Percentiles rank a stretch among this genome's conserved stretches.
Conservation (phyloP, 345 rosid genomes). For the Limnanthes douglasii region DNA sequence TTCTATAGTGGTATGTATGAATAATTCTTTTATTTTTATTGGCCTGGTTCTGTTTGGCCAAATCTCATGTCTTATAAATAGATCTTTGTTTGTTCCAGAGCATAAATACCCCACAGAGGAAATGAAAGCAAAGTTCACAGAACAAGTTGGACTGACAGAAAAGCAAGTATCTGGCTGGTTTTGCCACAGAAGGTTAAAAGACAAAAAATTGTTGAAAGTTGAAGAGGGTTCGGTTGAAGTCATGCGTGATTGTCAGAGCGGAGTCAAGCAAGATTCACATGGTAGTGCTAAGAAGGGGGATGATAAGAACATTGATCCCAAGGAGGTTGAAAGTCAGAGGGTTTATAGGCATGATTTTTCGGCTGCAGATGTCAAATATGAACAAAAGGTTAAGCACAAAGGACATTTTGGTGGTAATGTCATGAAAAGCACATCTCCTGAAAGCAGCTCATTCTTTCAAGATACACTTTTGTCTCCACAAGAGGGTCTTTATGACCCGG, state of each 20-base stretch:
- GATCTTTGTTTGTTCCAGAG: constrained; percentile 22
- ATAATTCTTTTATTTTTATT: constrained; percentile 4
- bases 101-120: constrained; percentile 75
- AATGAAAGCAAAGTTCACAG: constrained; percentile 59
- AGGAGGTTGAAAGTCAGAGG: constrained; percentile 82
- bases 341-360: constrained; percentile 27
- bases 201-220: constrained; percentile 45
- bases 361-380: constrained; percentile 20
- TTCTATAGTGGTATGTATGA: constrained; percentile 52
- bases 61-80: constrained; percentile 4
- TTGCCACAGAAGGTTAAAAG: constrained; percentile 93
- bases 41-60: constrained; percentile 6
- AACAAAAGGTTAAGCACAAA: constrained; percentile 15
- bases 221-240: constrained; percentile 77
- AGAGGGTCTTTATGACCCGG: constrained; percentile 21
- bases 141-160: constrained; percentile 62
- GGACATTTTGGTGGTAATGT: constrained; percentile 25
- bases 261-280: constrained; percentile 78
- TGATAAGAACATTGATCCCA: constrained; percentile 34
- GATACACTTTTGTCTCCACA: constrained; percentile 31
- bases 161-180: constrained; percentile 97
- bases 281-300: constrained; percentile 89
- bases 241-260: constrained; percentile 78
- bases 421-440: constrained; percentile 68
- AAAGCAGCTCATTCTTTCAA: constrained; percentile 44